Evolutionary conservation across 495 filamentous ascomycete genomes (phyloP), one percentile per base, ranked within the genome.

Genomic region (Aspergillus diversus): DNA sequence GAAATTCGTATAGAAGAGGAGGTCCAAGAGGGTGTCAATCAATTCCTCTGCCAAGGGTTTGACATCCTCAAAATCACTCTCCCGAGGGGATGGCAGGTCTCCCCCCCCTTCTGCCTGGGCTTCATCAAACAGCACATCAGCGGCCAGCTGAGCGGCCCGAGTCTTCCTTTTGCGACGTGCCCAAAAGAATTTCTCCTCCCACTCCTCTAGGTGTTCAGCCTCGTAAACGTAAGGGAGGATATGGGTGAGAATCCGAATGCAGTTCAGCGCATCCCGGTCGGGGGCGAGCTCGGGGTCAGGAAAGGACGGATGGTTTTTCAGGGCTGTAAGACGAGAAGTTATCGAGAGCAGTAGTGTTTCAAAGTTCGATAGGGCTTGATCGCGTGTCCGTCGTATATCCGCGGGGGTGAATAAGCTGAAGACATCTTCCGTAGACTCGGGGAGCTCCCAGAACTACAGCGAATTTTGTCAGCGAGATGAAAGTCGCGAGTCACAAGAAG

Each of bases 121-220:
- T 71, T 92, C 93, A 70, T 98, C 94, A 67, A 97, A 98, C 5
- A 97, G 80, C 5, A 97, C 86, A 77, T 97, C 91, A 2, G 88
- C 75, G 27, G 86, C 72, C 43, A 81, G 71, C 64, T 85, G 81
- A 33, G 79, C 72, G 59, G 78, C 73, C 65, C 78, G 73, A 37
- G 75, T 83, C 64, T 78, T 85, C 73, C 86, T 92, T 75, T 83
- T 86, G 69, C 94, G 83, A 59, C 86, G 79, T 13, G 84, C 80
- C 95, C 95, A 99, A 68, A 99, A 97, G 81, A 97, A 94, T 53
- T 86, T 86, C 56, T 96, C 87, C 71, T 97, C 92, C 95, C 95
- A 99, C 55, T 76, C 77, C 60, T 92, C 88, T 46, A 99, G 73
- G 48, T 91, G 85, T 32, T 98, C 95, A 17, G 87, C 88, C 76